Conservation (phyloP, 495 filamentous ascomycete species). For the Talaromyces wortmannii region DNA sequence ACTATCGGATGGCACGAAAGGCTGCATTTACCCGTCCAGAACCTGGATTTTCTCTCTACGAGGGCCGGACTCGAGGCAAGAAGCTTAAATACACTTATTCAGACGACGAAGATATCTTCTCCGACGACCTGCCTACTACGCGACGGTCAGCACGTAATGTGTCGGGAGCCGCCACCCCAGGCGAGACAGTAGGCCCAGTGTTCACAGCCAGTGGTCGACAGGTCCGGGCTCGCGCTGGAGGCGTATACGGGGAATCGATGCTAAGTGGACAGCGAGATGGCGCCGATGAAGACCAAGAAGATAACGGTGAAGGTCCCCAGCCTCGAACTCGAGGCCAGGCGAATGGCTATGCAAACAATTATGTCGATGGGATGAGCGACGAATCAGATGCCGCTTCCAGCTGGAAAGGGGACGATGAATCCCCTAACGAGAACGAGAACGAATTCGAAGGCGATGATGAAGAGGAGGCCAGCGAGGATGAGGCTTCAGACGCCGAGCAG, state of each 20-base stretch:
- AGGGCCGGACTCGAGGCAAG: conserved; percentile 93
- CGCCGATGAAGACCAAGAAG: conserved; percentile 17
- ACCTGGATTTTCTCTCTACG: conserved; percentile 85
- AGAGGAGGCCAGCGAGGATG: conserved; percentile 52
- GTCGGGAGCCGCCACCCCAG: conserved; percentile 63
- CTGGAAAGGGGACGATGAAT: conserved; percentile 63
- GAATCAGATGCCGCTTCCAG: conserved; percentile 50
- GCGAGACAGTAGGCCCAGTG: conserved; percentile 63
- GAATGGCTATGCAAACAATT: conserved; percentile 46
- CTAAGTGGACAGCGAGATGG: conserved; percentile 46
- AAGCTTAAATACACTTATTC: conserved; percentile 94
- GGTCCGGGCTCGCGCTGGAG: conserved; percentile 65
- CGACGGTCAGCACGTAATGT: conserved; percentile 67
- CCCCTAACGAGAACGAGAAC: conserved; percentile 58
- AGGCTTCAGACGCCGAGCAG: conserved; percentile 47
- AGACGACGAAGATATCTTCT: conserved; percentile 76
- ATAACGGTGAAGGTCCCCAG: conserved; percentile 21
- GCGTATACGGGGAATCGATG: conserved; percentile 70
- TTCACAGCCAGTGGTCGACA: conserved; percentile 89
- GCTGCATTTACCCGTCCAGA: conserved; percentile 84
- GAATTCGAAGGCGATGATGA: conserved; percentile 58
- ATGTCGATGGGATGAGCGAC: conserved; percentile 51
- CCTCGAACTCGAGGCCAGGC: conserved; percentile 21
- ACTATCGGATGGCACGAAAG: conserved; percentile 82
- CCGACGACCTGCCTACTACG: conserved; percentile 56